Evolutionary conservation across 2,329 filamentous ascomycete genomes (phyloP).

Genomic region (Hymenoscyphus fraxineus): DNA sequence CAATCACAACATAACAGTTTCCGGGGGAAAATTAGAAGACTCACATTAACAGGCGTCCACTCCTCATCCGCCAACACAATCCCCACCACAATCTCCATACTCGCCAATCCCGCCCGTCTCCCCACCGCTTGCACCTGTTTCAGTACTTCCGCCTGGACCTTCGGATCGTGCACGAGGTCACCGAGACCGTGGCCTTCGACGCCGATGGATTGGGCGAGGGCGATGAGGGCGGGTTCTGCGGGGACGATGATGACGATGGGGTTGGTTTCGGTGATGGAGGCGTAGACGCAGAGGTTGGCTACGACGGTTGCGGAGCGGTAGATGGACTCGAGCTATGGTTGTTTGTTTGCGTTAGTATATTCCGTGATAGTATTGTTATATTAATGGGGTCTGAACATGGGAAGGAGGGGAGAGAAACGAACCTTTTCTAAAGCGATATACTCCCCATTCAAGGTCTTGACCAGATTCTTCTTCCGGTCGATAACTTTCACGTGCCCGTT

Average conservation of each 20-base stretch:
- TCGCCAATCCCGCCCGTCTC: conserved; percentile 60
- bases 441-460: conserved; percentile 92
- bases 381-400: not conserved
- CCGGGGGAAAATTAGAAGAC: too few species aligned
- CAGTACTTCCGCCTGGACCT: conserved; percentile 56
- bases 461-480: conserved; percentile 86
- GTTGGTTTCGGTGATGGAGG: conserved; percentile 67
- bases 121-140: conserved; percentile 65
- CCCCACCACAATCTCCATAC: conserved; percentile 69
- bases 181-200: conserved; percentile 53
- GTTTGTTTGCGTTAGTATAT: too few species aligned
- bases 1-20: too few species aligned
- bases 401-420: conserved; percentile 17
- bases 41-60: conserved; percentile 79
- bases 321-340: conserved; percentile 67
- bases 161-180: conserved; percentile 58
- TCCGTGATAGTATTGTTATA: too few species aligned
- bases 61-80: conserved; percentile 78
- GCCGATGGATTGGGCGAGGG: conserved; percentile 54
- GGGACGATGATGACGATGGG: conserved; percentile 76
- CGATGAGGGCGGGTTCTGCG: conserved; percentile 57
- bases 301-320: conserved; percentile 76
- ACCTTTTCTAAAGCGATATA: conserved; percentile 91
- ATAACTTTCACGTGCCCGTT: conserved; percentile 73
- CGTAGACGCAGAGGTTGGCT: conserved; percentile 82